Evolutionary conservation across 306 rosid genomes (phyloP).

Genomic region (Oxytropis ochrocephala): DNA sequence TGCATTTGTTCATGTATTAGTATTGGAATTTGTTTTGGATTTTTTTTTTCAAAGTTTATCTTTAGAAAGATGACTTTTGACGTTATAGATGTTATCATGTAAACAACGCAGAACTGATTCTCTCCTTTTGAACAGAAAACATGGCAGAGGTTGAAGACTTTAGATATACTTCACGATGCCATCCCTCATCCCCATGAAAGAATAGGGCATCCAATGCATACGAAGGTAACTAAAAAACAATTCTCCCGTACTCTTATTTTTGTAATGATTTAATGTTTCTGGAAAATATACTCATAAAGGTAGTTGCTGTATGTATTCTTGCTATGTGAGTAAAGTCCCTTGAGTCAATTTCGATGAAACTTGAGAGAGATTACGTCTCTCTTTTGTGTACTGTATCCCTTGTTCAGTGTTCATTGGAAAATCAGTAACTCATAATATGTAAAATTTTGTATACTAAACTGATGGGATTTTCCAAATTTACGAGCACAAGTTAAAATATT

Average conservation of each 20-base stretch:
- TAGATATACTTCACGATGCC: conserved; percentile 63
- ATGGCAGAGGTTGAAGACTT: conserved; percentile 61
- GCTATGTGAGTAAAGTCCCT: not conserved
- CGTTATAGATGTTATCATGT: not conserved
- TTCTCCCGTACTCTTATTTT: not conserved
- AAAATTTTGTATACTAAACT: not conserved
- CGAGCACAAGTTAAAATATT: not conserved
- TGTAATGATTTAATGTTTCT: not conserved
- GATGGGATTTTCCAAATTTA: not conserved
- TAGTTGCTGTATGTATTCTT: conserved; percentile 4
- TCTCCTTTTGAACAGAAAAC: conserved; percentile 49
- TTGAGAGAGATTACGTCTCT: not conserved
- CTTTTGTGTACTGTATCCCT: not conserved
- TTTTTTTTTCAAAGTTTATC: not conserved
- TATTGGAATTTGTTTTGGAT: not conserved
- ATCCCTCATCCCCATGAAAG: conserved; percentile 57
- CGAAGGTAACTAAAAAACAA: conserved; percentile 41
- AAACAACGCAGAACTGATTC: conserved; percentile 8
- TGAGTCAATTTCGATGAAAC: not conserved
- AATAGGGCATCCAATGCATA: conserved; percentile 77
- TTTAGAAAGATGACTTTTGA: conserved; percentile 2
- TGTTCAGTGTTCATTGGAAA: not conserved
- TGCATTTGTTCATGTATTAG: not conserved
- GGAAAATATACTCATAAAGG: not conserved
- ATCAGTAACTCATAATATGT: not conserved